Conservation (phyloP, 495 filamentous ascomycete genomes). For the Cairneyella variabilis region DNA sequence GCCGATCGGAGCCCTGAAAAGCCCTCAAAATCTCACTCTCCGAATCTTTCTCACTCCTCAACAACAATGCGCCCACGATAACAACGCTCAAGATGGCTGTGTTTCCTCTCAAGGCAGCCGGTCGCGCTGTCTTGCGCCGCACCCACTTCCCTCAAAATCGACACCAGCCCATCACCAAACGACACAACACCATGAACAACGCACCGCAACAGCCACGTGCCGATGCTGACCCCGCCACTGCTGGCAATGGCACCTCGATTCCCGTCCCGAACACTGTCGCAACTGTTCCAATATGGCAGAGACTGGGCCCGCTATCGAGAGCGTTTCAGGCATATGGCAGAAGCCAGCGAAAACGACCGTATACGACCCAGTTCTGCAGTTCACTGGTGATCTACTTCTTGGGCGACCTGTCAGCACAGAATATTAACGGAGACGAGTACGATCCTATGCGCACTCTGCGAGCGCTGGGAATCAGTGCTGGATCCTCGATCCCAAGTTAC, state of each 20-base stretch:
- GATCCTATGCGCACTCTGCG: constrained; percentile 66
- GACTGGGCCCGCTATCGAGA: constrained; percentile 54
- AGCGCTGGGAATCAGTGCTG: constrained; percentile 67
- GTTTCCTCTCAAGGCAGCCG: constrained; percentile 11
- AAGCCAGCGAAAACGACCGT: constrained; percentile 65
- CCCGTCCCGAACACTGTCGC: constrained; percentile 42
- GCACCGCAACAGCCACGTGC: neutral
- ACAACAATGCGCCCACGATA: constrained; percentile 11
- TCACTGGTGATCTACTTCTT: constrained; percentile 73
- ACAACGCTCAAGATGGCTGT: constrained; percentile 7
- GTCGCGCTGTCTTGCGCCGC: constrained; percentile 10
- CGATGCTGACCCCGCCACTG: constrained; percentile 17
- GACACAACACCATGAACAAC: constrained; percentile 4
- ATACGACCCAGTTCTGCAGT: constrained; percentile 70
- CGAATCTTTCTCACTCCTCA: too few relatives aligned
- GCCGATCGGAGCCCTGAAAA: too few relatives aligned
- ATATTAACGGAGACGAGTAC: constrained; percentile 56
- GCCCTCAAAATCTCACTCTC: too few relatives aligned
- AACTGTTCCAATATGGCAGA: constrained; percentile 44
- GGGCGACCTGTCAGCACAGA: constrained; percentile 79
- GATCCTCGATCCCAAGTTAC: constrained; percentile 72
- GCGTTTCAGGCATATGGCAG: constrained; percentile 68
- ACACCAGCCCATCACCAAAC: constrained; percentile 4
- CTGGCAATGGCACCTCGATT: constrained; percentile 31
- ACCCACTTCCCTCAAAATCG: constrained; percentile 9